These are phyloP conservation scores for Clitocybe nebularis DNA, from an alignment of 1,284 basidiomycete genomes.

Conservation along the genomic window DNA sequence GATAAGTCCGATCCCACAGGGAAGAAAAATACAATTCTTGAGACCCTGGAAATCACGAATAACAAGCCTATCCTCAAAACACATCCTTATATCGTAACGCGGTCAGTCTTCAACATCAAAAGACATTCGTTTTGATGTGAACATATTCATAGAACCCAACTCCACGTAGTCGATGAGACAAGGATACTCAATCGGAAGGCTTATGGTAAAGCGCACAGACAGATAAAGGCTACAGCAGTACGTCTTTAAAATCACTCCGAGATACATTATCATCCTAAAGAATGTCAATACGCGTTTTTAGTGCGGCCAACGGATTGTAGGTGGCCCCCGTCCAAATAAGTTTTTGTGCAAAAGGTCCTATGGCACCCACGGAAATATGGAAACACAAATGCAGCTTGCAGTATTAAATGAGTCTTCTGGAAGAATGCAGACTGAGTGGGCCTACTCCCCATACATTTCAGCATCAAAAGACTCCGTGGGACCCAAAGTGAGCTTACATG, in stretches of 20 bases:
- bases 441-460: constrained; percentile 25
- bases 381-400: constrained; percentile 23
- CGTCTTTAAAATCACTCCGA: neutral
- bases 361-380: constrained; percentile 19
- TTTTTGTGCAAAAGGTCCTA: constrained; percentile 20
- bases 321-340: constrained; percentile 8
- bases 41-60: too few relatives aligned
- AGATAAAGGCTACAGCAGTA: constrained; percentile 21
- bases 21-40: too few relatives aligned
- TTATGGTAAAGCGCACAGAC: constrained; percentile 24
- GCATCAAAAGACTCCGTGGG: constrained; percentile 17
- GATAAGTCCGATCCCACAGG: too few relatives aligned
- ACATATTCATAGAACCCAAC: constrained; percentile 26
- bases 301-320: constrained; percentile 12
- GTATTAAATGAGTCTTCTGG: constrained; percentile 13
- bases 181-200: constrained; percentile 24
- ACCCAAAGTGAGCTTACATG: constrained; percentile 18
- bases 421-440: constrained; percentile 18
- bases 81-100: constrained; percentile 31
- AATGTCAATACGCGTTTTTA: constrained; percentile 2
- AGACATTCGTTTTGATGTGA: neutral
- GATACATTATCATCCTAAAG: too few relatives aligned
- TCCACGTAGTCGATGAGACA: constrained; percentile 27
- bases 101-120: constrained; percentile 15
- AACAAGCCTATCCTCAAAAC: neutral